These are phyloP conservation scores for Nicotiana tabacum DNA, from an alignment of 257 asterid species.

Conservation along the genomic window DNA sequence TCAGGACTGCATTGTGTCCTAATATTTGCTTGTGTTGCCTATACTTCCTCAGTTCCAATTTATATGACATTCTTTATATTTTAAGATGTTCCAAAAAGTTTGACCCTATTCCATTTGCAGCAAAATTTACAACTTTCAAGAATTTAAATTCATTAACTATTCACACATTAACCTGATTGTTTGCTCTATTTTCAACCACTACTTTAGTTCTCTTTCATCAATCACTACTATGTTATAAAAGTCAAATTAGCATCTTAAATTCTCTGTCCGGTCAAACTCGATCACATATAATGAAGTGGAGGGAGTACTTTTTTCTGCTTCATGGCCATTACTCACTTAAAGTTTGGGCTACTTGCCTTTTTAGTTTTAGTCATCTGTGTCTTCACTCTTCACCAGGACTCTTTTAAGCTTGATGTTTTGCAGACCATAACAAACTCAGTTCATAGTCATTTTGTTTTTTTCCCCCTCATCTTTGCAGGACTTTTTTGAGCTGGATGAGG, in stretches of 20 bases:
- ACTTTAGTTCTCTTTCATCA: neutral
- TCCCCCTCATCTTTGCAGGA: constrained; percentile 26
- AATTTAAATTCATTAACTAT: neutral
- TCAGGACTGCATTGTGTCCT: neutral
- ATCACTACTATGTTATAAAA: neutral
- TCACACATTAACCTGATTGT: neutral
- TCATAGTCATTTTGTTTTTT: neutral
- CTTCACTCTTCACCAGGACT: neutral
- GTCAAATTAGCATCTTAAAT: neutral
- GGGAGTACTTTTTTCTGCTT: neutral
- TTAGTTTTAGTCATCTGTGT: neutral
- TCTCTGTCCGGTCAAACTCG: neutral
- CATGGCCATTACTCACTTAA: neutral
- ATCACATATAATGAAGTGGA: neutral
- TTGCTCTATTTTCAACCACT: neutral
- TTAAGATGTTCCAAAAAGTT: neutral
- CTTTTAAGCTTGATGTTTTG: neutral
- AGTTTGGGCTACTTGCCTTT: neutral
- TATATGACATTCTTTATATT: neutral
- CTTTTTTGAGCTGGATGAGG: constrained; percentile 50
- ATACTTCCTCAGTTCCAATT: neutral
- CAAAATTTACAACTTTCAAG: neutral
- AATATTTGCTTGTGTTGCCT: neutral
- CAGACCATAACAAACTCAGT: neutral
- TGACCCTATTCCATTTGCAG: neutral